Base-by-base conservation (phyloP, 176 grass and related monocot species). In the Panicum miliaceum region DNA sequence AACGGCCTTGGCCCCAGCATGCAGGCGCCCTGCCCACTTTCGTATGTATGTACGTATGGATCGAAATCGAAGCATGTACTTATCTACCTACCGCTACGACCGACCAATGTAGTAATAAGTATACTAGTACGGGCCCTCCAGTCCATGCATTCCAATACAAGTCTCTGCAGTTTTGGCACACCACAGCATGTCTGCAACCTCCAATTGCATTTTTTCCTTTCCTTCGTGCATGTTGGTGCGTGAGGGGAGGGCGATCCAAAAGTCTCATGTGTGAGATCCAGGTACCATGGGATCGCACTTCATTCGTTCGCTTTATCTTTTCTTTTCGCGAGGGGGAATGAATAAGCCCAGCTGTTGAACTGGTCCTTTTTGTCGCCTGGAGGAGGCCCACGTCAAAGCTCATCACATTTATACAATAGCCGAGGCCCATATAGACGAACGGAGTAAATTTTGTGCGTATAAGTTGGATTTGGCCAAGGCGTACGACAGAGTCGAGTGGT, bases 31-130 rank as follows among this genome's bases (percentile, higher is more conserved):
- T 34, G 20, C 54, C 46, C 75, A 40, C 16, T 45, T 45, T 7
- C 20, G 70, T 47, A 75, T 71, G 63, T 80, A 38, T 18, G 50
- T 64, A 56, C 46, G 40, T 73, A 79, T 77, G 43, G 15, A 50
- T 52, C 4, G 6, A 25, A 10, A 27, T 50, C n/a, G 9, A 37
- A 36, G n/a, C 22, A 62, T 71, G 65, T 75, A n/a, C n/a, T n/a
- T n/a, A 82, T 62, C 12, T 81, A 66, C 48, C 36, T 73, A 63
- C 45, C 13, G 53, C 22, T 23, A 65, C 22, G 22, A 66, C 36
- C 22, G 22, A 66, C 36, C 3, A 42, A 50, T 61, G 75, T 89
- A 79, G 68, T 50, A 56, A 57, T 12, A 12, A 75, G 50, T 20
- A 84, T 15, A 32, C 29, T 15, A 81, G 51, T n/a, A 57, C 27